Conservation (phyloP, 768 basidiomycete genomes). For the Trametes cingulata region DNA sequence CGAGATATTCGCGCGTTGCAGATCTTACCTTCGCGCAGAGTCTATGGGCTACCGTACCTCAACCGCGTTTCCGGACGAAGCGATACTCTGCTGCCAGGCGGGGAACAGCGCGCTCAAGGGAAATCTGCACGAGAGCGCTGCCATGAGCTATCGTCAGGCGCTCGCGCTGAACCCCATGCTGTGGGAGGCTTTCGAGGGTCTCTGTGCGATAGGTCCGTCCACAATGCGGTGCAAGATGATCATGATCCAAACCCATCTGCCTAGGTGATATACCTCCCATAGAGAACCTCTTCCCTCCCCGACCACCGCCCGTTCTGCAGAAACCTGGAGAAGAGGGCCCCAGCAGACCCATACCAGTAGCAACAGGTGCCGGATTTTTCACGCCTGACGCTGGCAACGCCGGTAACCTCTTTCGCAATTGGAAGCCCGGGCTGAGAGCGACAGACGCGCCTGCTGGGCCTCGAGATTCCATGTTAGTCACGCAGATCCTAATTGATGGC, state of each 20-base stretch:
- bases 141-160: conserved; percentile 67
- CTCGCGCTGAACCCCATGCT: conserved; percentile 73
- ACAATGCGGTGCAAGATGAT: not conserved
- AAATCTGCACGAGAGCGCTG: conserved; percentile 75
- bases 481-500: not conserved
- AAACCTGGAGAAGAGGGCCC: conserved; percentile 49
- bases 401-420: conserved; percentile 56
- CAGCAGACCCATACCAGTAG: conserved; percentile 46
- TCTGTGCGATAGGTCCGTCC: conserved; percentile 74
- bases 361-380: conserved; percentile 74
- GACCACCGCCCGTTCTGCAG: conserved; percentile 56
- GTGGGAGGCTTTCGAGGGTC: conserved; percentile 92
- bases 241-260: conserved; percentile 8
- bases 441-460: conserved; percentile 52
- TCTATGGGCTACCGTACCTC: conserved; percentile 57
- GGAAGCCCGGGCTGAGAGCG: conserved; percentile 62
- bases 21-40: conserved; percentile 37
- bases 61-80: conserved; percentile 67
- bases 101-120: conserved; percentile 78
- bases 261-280: conserved; percentile 70
- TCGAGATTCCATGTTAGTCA: conserved; percentile 64
- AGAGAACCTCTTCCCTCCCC: conserved; percentile 71
- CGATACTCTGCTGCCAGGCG: conserved; percentile 72
- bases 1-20: conserved; percentile 17
- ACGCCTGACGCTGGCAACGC: conserved; percentile 65